These are phyloP conservation scores for Lactarius tabidus DNA, from an alignment of 768 basidiomycete genomes.

Conservation along the genomic window DNA sequence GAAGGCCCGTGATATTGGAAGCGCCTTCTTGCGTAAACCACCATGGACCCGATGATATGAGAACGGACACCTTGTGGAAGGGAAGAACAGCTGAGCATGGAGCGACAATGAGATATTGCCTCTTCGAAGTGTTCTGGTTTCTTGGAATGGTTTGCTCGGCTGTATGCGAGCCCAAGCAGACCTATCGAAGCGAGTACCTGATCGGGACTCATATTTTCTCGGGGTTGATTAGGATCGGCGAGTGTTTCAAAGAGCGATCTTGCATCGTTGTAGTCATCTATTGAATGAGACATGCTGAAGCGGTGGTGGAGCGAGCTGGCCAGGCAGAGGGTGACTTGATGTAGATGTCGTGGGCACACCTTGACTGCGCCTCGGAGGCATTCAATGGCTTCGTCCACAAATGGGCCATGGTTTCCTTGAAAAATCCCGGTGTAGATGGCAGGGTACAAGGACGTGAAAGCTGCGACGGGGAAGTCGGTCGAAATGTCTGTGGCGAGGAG, in stretches of 20 bases:
- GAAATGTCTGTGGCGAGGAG: background rate
- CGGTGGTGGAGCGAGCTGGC: background rate
- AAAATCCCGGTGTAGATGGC: background rate
- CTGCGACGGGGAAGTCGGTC: background rate
- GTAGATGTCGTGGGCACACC: background rate
- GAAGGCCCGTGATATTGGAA: background rate
- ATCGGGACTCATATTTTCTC: background rate
- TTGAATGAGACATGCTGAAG: background rate
- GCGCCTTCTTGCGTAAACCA: background rate
- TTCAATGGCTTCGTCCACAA: background rate
- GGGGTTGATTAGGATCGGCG: background rate
- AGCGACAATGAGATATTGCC: background rate
- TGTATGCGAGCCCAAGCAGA: background rate
- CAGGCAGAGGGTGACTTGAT: background rate
- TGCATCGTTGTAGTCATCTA: conserved; percentile 9
- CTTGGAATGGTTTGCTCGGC: background rate
- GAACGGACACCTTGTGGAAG: background rate
- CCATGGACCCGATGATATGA: background rate
- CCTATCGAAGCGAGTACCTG: background rate
- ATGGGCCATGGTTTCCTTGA: background rate
- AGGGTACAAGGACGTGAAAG: background rate
- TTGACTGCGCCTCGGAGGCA: background rate
- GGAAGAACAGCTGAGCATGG: background rate
- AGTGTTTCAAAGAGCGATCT: background rate
- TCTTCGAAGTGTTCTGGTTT: conserved; percentile 4